A percentile compares a stretch with the other conserved stretches of the same genome.
Conservation (phyloP, 129 eudicot species). For the Pulicaria dysenterica region DNA sequence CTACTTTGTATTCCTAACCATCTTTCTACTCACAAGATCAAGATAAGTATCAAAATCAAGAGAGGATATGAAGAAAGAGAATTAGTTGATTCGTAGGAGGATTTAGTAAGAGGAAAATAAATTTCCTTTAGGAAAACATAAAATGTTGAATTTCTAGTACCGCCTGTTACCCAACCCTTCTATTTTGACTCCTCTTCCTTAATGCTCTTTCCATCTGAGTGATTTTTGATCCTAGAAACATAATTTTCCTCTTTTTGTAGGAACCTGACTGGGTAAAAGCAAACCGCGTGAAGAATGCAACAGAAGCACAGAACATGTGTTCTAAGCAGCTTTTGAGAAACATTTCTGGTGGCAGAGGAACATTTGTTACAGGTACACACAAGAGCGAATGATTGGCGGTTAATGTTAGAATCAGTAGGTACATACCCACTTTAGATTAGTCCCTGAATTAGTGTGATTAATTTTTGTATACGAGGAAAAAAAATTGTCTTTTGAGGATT, state of each 20-base stretch:
- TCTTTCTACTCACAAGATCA: too few species aligned
- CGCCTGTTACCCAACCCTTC: too few species aligned
- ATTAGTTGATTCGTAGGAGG: too few species aligned
- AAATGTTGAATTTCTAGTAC: too few species aligned
- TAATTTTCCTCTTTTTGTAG: constrained; percentile 32
- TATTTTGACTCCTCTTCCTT: background rate
- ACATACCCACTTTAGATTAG: constrained; percentile 26
- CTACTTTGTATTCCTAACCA: too few species aligned
- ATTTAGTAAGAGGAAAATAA: too few species aligned
- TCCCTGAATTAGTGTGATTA: background rate
- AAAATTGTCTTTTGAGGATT: background rate
- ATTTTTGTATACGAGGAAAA: constrained; percentile 22
- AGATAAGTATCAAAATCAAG: too few species aligned
- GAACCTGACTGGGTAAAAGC: constrained; percentile 99
- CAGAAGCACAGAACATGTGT: constrained; percentile 77
- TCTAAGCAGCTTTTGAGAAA: constrained; percentile 78
- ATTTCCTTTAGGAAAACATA: too few species aligned
- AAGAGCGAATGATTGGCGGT: constrained; percentile 10
- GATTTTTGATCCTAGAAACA: background rate
- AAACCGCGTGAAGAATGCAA: constrained; percentile 80
- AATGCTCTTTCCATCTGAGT: too few species aligned
- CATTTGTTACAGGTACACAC: constrained; percentile 4
- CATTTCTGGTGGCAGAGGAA: constrained; percentile 58
- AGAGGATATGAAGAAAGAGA: too few species aligned
- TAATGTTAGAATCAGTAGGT: constrained; percentile 4